Conservation (phyloP, 768 basidiomycete genomes). For the Trametes gibbosa region DNA sequence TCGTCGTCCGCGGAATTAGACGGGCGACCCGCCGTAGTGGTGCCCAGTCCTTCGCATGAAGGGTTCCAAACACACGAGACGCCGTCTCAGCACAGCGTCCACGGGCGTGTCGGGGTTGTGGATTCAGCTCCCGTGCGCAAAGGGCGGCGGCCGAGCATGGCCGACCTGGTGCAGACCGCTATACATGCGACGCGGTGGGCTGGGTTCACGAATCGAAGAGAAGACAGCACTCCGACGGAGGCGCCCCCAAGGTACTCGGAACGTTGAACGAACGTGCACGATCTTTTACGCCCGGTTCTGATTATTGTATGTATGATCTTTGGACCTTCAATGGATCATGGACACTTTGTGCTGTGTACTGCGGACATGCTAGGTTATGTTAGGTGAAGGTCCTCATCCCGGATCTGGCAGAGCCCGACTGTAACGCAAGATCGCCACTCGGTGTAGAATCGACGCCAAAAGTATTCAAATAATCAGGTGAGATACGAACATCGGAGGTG, state of each 20-base stretch:
- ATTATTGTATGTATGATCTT: too few relatives aligned
- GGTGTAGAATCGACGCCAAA: too few relatives aligned
- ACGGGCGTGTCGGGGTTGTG: neutral
- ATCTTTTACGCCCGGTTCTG: too few relatives aligned
- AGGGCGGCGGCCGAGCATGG: neutral
- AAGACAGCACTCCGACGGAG: neutral
- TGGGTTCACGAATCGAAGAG: neutral
- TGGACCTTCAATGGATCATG: too few relatives aligned
- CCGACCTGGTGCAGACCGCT: neutral
- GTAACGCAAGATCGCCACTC: neutral
- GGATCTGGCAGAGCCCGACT: neutral
- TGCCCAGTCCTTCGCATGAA: neutral
- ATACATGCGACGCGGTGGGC: neutral
- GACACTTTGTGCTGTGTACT: too few relatives aligned
- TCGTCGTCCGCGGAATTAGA: neutral
- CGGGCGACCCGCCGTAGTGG: neutral
- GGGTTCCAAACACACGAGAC: neutral
- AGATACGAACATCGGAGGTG: too few relatives aligned
- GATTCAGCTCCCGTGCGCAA: neutral
- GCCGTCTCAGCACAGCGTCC: constrained; percentile 1
- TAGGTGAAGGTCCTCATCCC: too few relatives aligned
- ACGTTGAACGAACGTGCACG: neutral
- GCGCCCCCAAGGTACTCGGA: constrained; percentile 1
- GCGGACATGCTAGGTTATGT: too few relatives aligned
- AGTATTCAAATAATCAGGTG: too few relatives aligned